phyloP scores from a whole-genome alignment of 2,329 filamentous ascomycete genomes.

The Curvularia hawaiiensis region DNA sequence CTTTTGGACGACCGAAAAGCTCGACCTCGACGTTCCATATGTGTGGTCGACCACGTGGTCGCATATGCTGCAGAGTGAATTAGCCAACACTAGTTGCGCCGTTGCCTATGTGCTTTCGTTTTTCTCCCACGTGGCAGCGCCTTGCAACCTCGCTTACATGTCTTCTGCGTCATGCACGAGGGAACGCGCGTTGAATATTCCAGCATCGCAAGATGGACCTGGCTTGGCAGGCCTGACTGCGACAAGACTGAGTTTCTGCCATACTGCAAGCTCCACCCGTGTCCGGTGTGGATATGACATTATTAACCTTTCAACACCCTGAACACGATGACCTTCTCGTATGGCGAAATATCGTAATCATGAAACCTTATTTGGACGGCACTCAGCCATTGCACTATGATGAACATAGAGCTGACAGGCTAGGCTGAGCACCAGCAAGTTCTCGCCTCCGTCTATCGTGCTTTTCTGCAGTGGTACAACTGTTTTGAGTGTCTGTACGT shows the following conservation, averaged over 20 bases:
- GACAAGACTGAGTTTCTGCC: slow-evolving; percentile 6
- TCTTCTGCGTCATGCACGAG: slow-evolving; percentile 6
- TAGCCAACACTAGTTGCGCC: slow-evolving; percentile 10
- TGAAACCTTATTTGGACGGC: slow-evolving; percentile 12
- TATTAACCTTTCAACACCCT: slow-evolving; percentile 1
- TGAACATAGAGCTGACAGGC: slow-evolving; percentile 4
- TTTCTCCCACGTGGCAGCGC: slow-evolving; percentile 6
- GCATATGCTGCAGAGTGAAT: slow-evolving; percentile 18
- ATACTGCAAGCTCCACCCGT: background rate
- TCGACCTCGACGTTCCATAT: slow-evolving; percentile 12
- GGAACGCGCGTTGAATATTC: slow-evolving; percentile 10
- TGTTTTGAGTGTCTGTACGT: slow-evolving; percentile 9
- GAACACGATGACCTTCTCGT: slow-evolving; percentile 11
- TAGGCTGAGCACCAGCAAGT: slow-evolving; percentile 16
- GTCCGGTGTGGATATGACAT: slow-evolving; percentile 6
- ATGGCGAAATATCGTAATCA: slow-evolving; percentile 4
- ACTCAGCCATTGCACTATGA: slow-evolving; percentile 9
- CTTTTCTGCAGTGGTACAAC: slow-evolving; percentile 12
- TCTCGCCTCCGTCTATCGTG: slow-evolving; percentile 22
- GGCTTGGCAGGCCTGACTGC: slow-evolving; percentile 7
- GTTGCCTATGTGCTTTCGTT: slow-evolving; percentile 6
- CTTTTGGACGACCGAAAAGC: slow-evolving; percentile 5
- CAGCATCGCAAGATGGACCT: slow-evolving; percentile 13
- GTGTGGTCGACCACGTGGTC: slow-evolving; percentile 8
- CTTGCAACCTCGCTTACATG: slow-evolving; percentile 3